Evolutionary conservation across 192 early-diverging fungal species (phyloP).

Genomic region (Backusella circina): DNA sequence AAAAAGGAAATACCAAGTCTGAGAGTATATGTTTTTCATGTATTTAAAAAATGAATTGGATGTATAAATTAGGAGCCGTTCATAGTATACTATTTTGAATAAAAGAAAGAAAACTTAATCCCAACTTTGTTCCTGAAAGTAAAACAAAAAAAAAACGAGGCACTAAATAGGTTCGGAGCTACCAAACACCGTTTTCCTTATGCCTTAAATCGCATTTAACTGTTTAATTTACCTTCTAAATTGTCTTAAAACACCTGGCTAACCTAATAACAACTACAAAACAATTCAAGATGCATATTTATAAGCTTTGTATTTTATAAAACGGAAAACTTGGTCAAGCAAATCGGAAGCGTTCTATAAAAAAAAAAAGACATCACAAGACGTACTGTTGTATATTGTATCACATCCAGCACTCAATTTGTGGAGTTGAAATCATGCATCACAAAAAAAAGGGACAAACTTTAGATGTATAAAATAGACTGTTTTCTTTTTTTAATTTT

Average conservation of each 20-base stretch:
- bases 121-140: neutral
- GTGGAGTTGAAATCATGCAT: conserved; percentile 2
- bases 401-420: neutral
- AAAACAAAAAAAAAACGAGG: neutral
- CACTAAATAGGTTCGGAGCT: neutral
- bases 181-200: neutral
- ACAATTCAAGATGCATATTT: neutral
- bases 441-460: conserved; percentile 2
- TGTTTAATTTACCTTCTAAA: neutral
- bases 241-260: neutral
- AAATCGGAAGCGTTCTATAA: neutral
- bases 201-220: neutral
- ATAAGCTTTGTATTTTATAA: neutral
- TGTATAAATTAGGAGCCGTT: neutral
- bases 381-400: neutral
- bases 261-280: neutral
- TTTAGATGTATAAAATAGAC: neutral
- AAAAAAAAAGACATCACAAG: neutral
- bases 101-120: neutral
- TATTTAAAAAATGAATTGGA: neutral
- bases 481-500: neutral
- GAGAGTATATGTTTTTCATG: neutral
- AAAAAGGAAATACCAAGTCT: neutral
- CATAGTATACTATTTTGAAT: neutral
- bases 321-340: neutral